Evolutionary conservation across 176 grass and related monocot genomes (phyloP), one percentile per base, ranked within the genome.

Genomic region (Aegilops longissima): DNA sequence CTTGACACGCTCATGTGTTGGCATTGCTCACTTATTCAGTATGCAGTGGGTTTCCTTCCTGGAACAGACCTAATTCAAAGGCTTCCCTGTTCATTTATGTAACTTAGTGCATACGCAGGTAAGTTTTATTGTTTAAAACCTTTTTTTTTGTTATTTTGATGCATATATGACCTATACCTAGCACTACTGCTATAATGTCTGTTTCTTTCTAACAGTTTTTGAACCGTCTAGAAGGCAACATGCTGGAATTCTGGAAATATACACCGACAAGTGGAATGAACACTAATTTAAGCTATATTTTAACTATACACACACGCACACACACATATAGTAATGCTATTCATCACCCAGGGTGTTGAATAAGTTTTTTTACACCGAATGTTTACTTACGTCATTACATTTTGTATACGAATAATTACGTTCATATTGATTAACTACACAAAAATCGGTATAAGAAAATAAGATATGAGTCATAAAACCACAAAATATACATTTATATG

Each of bases 101-200:
- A 45, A 38, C 62, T 84, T 83, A 52, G 49, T 88, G 64, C 87
- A 63, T 84, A 12, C 25, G 16, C 33, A 33, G 51, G 49, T 70
- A 86, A 85, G 20, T 31, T 69, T 45, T 10, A 45, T 49, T 70
- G 34, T 49, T 61, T 83, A 40, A 44, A 73, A 12, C 40, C 21
- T 56, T 63, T 31, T 5, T 2, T 73, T 83, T 83, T 59, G 20
- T 63, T 62, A 2, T n/a, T 39, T 82, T 61, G 6, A 76, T 67
- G 59, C 12, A 29, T 36, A 62, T 54, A 54, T 18, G 51, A 54
- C 51, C 51, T 54, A 54, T 18, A 54, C 71, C 35, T 84, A 71
- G 10, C 38, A 79, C 77, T 63, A 70, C 17, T 67, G 21, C 44
- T 52, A 49, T 77, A 66, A 69, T 51, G 18, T 20, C 79, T 27